Evolutionary conservation across 176 grass and related monocot species (phyloP), one percentile per base, ranked within the genome.

Genomic region (Hordeum vulgare): DNA sequence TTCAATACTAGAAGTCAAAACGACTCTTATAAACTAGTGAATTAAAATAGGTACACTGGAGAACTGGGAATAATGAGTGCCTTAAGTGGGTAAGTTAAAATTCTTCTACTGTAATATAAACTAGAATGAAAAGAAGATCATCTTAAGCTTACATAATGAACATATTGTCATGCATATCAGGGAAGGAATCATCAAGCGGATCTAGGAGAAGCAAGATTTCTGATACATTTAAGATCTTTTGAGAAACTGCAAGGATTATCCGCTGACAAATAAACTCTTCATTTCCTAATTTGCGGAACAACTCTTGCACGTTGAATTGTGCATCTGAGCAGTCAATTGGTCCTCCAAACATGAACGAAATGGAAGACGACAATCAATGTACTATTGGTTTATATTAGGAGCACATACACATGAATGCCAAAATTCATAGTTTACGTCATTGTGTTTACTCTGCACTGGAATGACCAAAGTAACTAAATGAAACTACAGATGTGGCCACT

Each of bases 111-210:
- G 45, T 33, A 71, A 78, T 79, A 15, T 39, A 79, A 75, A 85
- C 37, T 11, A 71, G 64, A 71, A 45, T 45, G 24, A 76, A 25
- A 66, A 41, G 58, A 61, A 87, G 42, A 61, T 27, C 75, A 82
- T 9, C 90, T 86, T 84, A 95, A 82, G 21, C 96, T 88, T 90
- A 95, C 92, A 95, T 88, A 53, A 98, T 83, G 74, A 95, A 98
- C 86, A 98, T 91, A 86, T 85, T 90, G 83, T 20, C 89, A 89
- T 98, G 88, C 80, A 91, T 78, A 81, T 79, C 88, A 84, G 93
- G 89, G 73, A 93, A 98, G 66, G 67, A 83, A 76, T 93, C 90
- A 90, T 95, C 86, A 91, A 98, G 95, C 2, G 93, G 92, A 47
- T 98, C 92, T 36, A 85, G 17, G 53, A 98, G 76, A 86, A 93